Base-by-base conservation (phyloP, 2,329 filamentous ascomycete species). In the Monilinia aucupariae region DNA sequence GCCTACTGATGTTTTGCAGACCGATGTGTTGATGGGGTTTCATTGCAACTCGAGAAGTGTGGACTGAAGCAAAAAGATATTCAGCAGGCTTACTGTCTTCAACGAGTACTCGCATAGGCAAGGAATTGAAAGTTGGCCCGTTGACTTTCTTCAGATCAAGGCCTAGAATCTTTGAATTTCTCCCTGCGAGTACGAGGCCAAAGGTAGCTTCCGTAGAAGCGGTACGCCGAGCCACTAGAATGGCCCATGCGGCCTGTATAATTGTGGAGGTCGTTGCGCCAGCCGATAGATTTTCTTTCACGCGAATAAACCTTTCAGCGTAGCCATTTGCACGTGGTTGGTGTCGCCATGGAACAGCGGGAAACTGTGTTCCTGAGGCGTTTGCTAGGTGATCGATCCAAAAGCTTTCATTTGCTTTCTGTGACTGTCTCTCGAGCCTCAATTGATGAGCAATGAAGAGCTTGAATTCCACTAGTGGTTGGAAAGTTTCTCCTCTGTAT, bases 311-410 rank as follows among this genome's bases (percentile, higher is more conserved):
- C 25, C 34, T 25, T 41, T 60, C 58, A 13, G 32, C 37, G 9
- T 60, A 51, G 8, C 45, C 47, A 41, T 49, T 30, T 4, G 47
- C 58, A 41, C 47, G 47, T 39, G 58, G 30, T 7, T 39, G 32
- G 15, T 50, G 15, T 30, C 20, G 37, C 10, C 17, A 54, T 39
- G 47, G 37, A 22, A 50, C 22, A n/a, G 17, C 47, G 27, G 81
- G 81, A 65, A 82, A 83, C 53, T 81, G 79, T 55, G 77, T 74
- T 1, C 77, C 77, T 32, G 74, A 74, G 2, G 77, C 76, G 10
- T 76, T 77, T 25, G 76, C 67, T 41, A 83, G 70, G 62, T 79
- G 75, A 13, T 73, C 68, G 34, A 72, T 74, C 81, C 81, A 83
- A 68, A 79, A 83, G 0, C 75, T 70, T 50, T 78, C 72, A 22